phyloP scores from a whole-genome alignment of 2,329 filamentous ascomycete genomes.

The Claviceps maximensis region DNA sequence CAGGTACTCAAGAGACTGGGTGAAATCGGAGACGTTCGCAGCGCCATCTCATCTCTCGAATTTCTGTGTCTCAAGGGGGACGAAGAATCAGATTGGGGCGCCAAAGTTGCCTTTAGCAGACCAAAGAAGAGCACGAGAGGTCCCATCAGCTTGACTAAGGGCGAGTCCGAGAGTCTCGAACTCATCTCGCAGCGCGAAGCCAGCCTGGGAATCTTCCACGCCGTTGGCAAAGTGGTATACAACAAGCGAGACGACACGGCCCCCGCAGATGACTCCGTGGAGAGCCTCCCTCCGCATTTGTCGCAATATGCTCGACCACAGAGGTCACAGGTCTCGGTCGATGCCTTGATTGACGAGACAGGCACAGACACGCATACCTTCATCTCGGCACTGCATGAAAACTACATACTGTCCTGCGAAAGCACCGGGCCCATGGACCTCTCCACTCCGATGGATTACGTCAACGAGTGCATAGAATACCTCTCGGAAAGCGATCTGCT shows the following conservation, averaged over 20 bases:
- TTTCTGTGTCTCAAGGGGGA: constrained; percentile 82
- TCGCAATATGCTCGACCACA: constrained; percentile 44
- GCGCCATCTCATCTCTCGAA: constrained; percentile 81
- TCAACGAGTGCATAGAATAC: constrained; percentile 75
- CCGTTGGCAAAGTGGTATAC: constrained; percentile 89
- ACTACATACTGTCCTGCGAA: constrained; percentile 77
- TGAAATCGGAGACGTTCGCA: constrained; percentile 83
- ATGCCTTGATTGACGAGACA: constrained; percentile 79
- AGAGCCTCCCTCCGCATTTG: constrained; percentile 47
- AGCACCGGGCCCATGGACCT: constrained; percentile 34
- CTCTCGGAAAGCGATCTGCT: constrained; percentile 83
- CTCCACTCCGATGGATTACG: constrained; percentile 56
- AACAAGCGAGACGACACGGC: constrained; percentile 65
- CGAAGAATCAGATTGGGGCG: constrained; percentile 59
- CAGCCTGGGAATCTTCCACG: constrained; percentile 88
- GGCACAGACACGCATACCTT: constrained; percentile 89
- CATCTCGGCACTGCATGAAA: constrained; percentile 82
- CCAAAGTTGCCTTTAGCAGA: constrained; percentile 59
- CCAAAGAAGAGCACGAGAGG: constrained; percentile 48
- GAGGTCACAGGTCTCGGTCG: constrained; percentile 51
- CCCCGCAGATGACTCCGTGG: constrained; percentile 28
- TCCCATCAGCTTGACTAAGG: constrained; percentile 49
- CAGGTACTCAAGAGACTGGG: constrained; percentile 66
- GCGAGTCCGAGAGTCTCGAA: constrained; percentile 68
- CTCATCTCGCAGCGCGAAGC: constrained; percentile 77